Percentiles rank a stretch among this genome's conserved stretches.
Conservation (phyloP, 2,329 filamentous ascomycete species). For the Exophiala oligosperma region DNA sequence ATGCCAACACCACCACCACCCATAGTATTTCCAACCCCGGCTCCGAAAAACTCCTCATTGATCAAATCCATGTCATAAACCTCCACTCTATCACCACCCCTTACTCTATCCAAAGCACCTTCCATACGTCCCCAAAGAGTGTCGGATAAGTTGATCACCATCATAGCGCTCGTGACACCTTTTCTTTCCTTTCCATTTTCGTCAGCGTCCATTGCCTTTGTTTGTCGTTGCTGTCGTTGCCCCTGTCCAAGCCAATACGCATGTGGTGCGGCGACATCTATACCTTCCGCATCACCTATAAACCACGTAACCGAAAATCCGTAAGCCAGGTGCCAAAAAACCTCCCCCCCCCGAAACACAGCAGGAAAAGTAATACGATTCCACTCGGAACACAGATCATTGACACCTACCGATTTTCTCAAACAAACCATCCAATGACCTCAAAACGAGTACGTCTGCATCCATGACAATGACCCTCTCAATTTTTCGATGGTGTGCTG, state of each 20-base stretch:
- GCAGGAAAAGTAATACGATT: too few species aligned
- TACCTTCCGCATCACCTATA: neutral
- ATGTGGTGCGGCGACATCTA: conserved; percentile 2
- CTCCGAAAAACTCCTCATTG: conserved; percentile 4
- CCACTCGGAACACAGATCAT: too few species aligned
- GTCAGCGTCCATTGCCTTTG: too few species aligned
- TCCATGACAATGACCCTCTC: conserved; percentile 5
- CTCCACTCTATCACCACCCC: neutral
- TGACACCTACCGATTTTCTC: neutral
- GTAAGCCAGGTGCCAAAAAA: too few species aligned
- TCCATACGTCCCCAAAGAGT: conserved; percentile 7
- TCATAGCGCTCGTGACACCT: conserved; percentile 5
- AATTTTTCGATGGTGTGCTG: neutral
- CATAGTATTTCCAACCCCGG: neutral
- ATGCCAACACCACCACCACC: neutral
- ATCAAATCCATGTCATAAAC: conserved; percentile 12
- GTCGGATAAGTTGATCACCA: conserved; percentile 2
- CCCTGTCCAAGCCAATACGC: conserved; percentile 2
- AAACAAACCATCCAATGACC: conserved; percentile 2
- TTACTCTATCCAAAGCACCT: neutral
- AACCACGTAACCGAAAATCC: too few species aligned
- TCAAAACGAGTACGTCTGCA: neutral
- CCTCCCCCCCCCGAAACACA: too few species aligned
- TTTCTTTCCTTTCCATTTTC: neutral
- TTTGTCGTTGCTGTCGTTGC: neutral